Base-by-base conservation (phyloP, 1,139 yeast genomes). In the Kodamaea anthophila region DNA sequence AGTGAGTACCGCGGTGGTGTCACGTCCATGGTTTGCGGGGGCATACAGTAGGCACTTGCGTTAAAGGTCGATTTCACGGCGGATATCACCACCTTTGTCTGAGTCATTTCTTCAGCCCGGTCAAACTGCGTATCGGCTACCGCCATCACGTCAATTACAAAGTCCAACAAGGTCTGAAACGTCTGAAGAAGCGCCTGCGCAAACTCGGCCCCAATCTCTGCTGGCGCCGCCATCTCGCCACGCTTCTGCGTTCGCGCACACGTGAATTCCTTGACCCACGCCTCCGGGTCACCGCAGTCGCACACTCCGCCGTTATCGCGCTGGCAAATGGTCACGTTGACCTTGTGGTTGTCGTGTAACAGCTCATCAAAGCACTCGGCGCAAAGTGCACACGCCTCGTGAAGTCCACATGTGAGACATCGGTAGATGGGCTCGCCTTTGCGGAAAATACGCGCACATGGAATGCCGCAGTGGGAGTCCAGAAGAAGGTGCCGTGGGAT, bases 341-440 rank as follows among this genome's bases (percentile, higher is more conserved):
- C 81, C 26, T 77, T 74, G 51, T 91, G 98, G 29, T 77, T 94
- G 19, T 54, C 51, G 54, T 91, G 98, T 34, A 70, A 67, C 4
- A 74, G 77, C 3, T 77, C 76, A 33, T 77, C 74, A 55, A 66
- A 91, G 50, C 98, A 91, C 40, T 70, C 64, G 6, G 79, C 70
- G 49, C 98, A 91, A 15, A 91, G 58, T 0, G 91, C 95, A 55
- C 94, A 83, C 0, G 94, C 79, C 30, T 84, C 94, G 49, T 85
- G 95, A 31, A 71, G 69, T 0, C 87, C 91, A 55, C 96, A 86
- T 0, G 94, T 84, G 26, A 65, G 73, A 48, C 96, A 86, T 26
- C 93, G 63, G 49, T 82, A 83, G 3, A 87, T 81, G 0, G 94
- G 91, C 46, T 86, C 95, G n/a, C 95, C 95, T 32, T 77, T 74